These are phyloP conservation scores for Trichophyton rubrum DNA, from an alignment of 2,329 filamentous ascomycete species.

Conservation along the genomic window DNA sequence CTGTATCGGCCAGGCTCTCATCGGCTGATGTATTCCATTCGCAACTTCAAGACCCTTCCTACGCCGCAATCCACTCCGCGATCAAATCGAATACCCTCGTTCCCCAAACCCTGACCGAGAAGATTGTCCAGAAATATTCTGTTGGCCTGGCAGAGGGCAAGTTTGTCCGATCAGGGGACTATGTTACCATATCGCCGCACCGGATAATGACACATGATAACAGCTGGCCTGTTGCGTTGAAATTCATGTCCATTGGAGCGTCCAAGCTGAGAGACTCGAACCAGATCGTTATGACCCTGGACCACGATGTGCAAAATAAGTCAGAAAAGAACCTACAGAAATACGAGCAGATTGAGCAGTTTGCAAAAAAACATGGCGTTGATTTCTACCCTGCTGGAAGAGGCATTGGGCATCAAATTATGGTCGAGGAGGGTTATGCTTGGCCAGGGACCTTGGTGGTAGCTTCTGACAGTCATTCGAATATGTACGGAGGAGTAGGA, in stretches of 20 bases:
- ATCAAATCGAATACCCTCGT: conserved; percentile 18
- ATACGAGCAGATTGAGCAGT: conserved; percentile 67
- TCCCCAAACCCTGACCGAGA: conserved; percentile 78
- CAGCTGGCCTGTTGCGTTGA: conserved; percentile 59
- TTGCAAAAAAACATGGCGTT: conserved; percentile 65
- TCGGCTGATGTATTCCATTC: conserved; percentile 12
- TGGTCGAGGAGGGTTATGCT: conserved; percentile 64
- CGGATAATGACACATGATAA: conserved; percentile 83
- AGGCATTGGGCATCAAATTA: conserved; percentile 72
- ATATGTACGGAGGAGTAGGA: conserved; percentile 72
- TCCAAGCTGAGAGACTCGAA: conserved; percentile 55
- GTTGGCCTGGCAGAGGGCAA: conserved; percentile 66
- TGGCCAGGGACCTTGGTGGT: conserved; percentile 81
- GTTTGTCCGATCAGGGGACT: conserved; percentile 66
- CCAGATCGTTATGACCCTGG: conserved; percentile 72
- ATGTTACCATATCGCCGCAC: conserved; percentile 61
- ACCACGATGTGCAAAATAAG: conserved; percentile 83
- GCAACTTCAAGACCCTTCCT: conserved; percentile 13
- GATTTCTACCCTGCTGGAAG: conserved; percentile 64
- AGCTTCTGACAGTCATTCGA: conserved; percentile 57
- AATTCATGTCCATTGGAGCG: conserved; percentile 75
- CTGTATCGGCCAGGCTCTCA: conserved; percentile 6
- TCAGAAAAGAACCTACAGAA: conserved; percentile 67
- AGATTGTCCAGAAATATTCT: conserved; percentile 75
- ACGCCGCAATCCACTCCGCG: conserved; percentile 12